Evolutionary conservation across 1,284 basidiomycete genomes (phyloP).

Genomic region (Athelia psychrophila): DNA sequence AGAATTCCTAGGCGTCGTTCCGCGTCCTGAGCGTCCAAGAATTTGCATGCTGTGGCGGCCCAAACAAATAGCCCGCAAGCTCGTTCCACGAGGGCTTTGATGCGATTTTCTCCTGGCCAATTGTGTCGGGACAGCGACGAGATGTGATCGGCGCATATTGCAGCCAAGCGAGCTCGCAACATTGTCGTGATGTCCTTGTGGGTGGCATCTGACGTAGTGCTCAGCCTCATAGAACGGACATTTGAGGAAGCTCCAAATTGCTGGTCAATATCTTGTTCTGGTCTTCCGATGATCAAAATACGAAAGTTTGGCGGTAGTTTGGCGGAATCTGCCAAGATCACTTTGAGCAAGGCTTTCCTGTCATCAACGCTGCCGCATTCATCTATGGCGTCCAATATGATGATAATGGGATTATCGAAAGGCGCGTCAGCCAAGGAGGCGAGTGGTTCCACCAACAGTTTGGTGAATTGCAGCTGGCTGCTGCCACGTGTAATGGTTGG

Average conservation of each 20-base stretch:
- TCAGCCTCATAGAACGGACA: background rate
- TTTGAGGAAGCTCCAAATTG: background rate
- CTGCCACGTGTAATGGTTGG: background rate
- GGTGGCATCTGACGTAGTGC: background rate
- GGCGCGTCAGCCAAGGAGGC: background rate
- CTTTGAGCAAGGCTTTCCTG: background rate
- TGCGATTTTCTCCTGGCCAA: background rate
- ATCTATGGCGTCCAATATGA: background rate
- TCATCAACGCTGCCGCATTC: background rate
- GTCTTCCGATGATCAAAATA: background rate
- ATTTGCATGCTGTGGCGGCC: background rate
- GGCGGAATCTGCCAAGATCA: background rate
- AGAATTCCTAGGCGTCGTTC: background rate
- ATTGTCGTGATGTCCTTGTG: background rate
- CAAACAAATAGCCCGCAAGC: background rate
- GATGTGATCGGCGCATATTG: background rate
- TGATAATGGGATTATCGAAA: background rate
- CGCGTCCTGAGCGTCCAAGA: background rate
- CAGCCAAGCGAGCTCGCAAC: background rate
- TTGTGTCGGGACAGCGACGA: background rate
- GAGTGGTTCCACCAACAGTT: background rate
- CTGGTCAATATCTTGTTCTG: background rate
- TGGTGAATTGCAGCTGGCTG: background rate
- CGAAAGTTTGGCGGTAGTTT: background rate
- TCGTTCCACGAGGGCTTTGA: background rate